A percentile compares a stretch with the other conserved stretches of the same genome.
phyloP scores from a whole-genome alignment of 495 filamentous ascomycete genomes.

The Tuber calosporum region DNA sequence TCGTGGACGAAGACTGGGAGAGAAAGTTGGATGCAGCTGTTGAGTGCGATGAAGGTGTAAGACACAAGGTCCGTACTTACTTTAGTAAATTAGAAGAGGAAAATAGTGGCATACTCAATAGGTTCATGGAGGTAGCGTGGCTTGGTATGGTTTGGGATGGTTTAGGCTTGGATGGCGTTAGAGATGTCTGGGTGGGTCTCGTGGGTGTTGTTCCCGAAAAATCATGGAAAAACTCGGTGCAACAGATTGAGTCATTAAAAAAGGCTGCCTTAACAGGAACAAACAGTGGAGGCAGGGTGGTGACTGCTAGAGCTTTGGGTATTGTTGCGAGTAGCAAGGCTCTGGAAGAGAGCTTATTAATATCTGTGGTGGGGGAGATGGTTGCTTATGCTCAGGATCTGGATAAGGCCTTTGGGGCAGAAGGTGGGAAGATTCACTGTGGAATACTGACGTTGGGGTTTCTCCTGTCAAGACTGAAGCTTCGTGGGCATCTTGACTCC shows the following conservation, averaged over 20 bases:
- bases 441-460: slow-evolving; percentile 54
- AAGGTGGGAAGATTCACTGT: slow-evolving; percentile 56
- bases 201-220: slow-evolving; percentile 27
- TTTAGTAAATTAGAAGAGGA: slow-evolving; percentile 43
- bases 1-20: slow-evolving; percentile 78
- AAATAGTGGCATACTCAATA: slow-evolving; percentile 31
- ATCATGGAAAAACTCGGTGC: slow-evolving; percentile 14
- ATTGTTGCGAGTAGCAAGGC: slow-evolving; percentile 63
- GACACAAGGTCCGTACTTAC: slow-evolving; percentile 53
- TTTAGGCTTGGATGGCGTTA: slow-evolving; percentile 38
- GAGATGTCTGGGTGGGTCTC: slow-evolving; percentile 34
- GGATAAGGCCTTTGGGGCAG: slow-evolving; percentile 52
- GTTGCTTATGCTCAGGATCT: slow-evolving; percentile 45
- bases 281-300: slow-evolving; percentile 39
- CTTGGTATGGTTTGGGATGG: slow-evolving; percentile 53
- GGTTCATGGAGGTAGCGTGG: slow-evolving; percentile 53
- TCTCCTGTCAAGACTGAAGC: slow-evolving; percentile 54
- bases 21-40: slow-evolving; percentile 63
- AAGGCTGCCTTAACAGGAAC: slow-evolving; percentile 18
- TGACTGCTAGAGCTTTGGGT: slow-evolving; percentile 65
- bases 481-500: slow-evolving; percentile 44
- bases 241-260: slow-evolving; percentile 12
- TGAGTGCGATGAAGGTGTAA: slow-evolving; percentile 56
- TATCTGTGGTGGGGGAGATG: slow-evolving; percentile 45
- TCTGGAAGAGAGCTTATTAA: slow-evolving; percentile 43